phyloP scores from a whole-genome alignment of 2,329 filamentous ascomycete species.

The Thielaviopsis euricoi region DNA sequence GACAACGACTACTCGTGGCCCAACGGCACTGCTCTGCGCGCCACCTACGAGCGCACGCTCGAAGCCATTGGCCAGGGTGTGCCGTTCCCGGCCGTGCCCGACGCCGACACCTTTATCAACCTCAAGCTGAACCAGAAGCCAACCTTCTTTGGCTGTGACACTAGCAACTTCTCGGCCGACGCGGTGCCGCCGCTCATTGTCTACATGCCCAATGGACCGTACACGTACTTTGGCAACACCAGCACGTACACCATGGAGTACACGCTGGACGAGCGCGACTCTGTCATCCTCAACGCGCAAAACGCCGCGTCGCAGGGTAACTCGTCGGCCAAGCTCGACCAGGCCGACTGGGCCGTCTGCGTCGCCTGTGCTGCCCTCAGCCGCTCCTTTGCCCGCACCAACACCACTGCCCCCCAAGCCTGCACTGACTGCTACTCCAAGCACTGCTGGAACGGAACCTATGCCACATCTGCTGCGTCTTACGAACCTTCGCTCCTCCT shows the following conservation, averaged over 20 bases:
- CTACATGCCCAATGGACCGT: conserved; percentile 77
- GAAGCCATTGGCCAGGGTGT: conserved; percentile 32
- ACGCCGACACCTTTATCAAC: conserved; percentile 37
- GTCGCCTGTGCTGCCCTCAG: conserved; percentile 76
- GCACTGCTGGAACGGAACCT: conserved; percentile 94
- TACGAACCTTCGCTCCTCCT: conserved; percentile 8
- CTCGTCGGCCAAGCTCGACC: conserved; percentile 47
- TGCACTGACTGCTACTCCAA: conserved; percentile 61
- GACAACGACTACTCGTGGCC: conserved; percentile 43
- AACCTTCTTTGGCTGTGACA: conserved; percentile 49
- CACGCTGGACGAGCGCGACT: conserved; percentile 49
- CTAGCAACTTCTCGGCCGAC: conserved; percentile 31
- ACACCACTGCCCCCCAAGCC: conserved; percentile 48
- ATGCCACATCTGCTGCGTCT: conserved; percentile 2
- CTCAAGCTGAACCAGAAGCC: conserved; percentile 41
- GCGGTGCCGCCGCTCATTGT: conserved; percentile 55
- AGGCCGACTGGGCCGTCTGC: conserved; percentile 52
- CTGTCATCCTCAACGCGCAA: conserved; percentile 75
- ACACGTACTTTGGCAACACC: conserved; percentile 59
- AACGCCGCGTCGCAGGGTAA: conserved; percentile 73
- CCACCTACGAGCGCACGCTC: conserved; percentile 38
- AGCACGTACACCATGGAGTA: conserved; percentile 59
- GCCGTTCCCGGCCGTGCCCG: conserved; percentile 42
- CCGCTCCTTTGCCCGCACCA: conserved; percentile 57
- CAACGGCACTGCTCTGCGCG: conserved; percentile 40